Conservation (phyloP, 192 early-diverging fungal species). For the Podila verticillata region DNA sequence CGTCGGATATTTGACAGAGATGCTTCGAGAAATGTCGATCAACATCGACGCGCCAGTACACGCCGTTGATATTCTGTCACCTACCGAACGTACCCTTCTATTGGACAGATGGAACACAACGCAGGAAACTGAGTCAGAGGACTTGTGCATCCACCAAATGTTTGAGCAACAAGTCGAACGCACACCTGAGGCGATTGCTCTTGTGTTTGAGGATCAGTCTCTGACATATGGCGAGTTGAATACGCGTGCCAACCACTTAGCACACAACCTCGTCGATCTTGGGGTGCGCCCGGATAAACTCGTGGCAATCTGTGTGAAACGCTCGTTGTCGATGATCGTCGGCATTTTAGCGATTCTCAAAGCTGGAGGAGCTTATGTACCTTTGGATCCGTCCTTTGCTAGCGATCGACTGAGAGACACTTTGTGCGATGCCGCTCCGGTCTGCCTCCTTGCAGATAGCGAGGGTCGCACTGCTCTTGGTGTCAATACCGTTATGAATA, state of each 20-base stretch:
- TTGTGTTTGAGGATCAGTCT: conserved; percentile 3
- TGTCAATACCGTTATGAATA: not conserved
- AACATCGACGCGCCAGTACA: too few species aligned
- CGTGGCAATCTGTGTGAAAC: conserved; percentile 6
- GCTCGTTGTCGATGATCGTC: conserved; percentile 14
- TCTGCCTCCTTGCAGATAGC: not conserved
- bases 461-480: not conserved
- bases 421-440: conserved; percentile 12
- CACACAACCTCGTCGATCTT: conserved; percentile 9
- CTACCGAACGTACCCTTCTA: too few species aligned
- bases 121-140: too few species aligned
- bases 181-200: not conserved
- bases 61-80: too few species aligned
- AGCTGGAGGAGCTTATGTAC: conserved; percentile 51
- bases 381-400: conserved; percentile 43
- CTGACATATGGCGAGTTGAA: conserved; percentile 22
- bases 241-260: conserved; percentile 1
- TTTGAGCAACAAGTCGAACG: conserved; percentile 1
- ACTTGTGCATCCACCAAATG: conserved; percentile 5
- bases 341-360: conserved; percentile 39
- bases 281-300: not conserved
- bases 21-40: too few species aligned
- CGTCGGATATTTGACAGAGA: too few species aligned
- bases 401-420: conserved; percentile 31
- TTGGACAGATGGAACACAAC: too few species aligned